These are phyloP conservation scores for Colletotrichum siamense DNA, from an alignment of 2,329 filamentous ascomycete genomes.

Conservation along the genomic window DNA sequence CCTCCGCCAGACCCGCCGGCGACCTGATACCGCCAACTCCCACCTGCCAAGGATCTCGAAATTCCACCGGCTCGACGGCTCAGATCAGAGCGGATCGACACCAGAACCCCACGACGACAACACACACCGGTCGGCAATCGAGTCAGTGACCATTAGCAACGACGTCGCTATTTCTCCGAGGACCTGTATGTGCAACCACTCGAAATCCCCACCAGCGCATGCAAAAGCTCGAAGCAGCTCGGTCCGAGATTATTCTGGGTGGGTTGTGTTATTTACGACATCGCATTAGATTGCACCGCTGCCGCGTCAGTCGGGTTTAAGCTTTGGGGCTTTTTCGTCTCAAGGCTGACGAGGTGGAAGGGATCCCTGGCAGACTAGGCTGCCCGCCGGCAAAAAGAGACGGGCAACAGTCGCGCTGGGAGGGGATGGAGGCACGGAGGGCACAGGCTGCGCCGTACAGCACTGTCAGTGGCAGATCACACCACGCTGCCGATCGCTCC, in stretches of 20 bases:
- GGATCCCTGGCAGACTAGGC: not conserved
- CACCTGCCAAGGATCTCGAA: not conserved
- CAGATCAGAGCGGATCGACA: not conserved
- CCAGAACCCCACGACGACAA: not conserved
- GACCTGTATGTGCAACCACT: not conserved
- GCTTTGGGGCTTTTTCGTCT: not conserved
- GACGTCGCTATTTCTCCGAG: not conserved
- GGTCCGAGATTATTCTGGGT: not conserved
- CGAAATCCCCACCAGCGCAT: not conserved
- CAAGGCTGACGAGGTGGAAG: not conserved
- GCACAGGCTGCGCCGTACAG: not conserved
- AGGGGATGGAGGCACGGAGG: not conserved
- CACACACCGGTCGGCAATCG: not conserved
- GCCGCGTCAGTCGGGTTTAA: not conserved
- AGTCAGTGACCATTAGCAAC: not conserved
- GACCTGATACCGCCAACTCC: not conserved
- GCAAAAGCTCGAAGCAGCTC: not conserved
- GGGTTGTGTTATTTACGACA: not conserved
- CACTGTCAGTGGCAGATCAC: not conserved
- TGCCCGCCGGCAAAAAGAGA: not conserved
- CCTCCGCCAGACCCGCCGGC: not conserved
- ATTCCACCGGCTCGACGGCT: not conserved
- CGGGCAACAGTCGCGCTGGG: not conserved
- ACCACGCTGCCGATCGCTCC: not conserved
- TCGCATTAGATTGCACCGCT: not conserved